Base-by-base conservation (phyloP, 352 stramenopile species). In the Pythium myriotylum region DNA sequence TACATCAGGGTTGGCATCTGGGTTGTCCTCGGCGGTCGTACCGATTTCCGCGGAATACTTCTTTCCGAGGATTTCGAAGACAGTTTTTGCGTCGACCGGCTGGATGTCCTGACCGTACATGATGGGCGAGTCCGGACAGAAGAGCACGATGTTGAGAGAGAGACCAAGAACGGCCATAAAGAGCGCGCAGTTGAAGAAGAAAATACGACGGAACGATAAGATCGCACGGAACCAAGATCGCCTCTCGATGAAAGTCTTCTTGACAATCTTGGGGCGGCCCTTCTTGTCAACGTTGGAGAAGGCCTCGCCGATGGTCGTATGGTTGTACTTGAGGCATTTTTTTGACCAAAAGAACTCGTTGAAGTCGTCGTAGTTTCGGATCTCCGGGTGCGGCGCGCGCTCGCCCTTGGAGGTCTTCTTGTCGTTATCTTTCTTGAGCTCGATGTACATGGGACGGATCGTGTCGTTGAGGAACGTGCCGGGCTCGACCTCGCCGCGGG, bases 301-400 rank as follows among this genome's bases (percentile, higher is more conserved):
- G 9, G 86, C 82, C 52, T 89, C 80, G 27, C 68, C 68, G 35
- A 95, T 92, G 20, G 53, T 84, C 35, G 70, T 78, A 10, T 67
- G 50, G 54, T 91, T 88, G 68, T 76, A 93, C 68, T 91, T 92
- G 35, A 95, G 60, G 37, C 84, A 93, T 54, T 92, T 93, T 54
- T 93, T 93, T 51, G 58, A 89, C 86, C 86, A 95, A 62, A 95
- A 95, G 41, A 93, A 95, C 70, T 95, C 86, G 66, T 95, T 95
- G 47, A 95, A 95, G 54, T 95, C 86, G 41, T 95, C 86, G 64
- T 95, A 95, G 70, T 93, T 93, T 14, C 86, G 82, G 37, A 95
- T 92, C 55, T 95, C 79, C 8, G 64, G 46, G 60, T 95, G 86
- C 13, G 82, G 58, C 9, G 86, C 84, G 6, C 86, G 82, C 12